Conservation (phyloP, 805 yeast species). For the Zygoascus tannicola region DNA sequence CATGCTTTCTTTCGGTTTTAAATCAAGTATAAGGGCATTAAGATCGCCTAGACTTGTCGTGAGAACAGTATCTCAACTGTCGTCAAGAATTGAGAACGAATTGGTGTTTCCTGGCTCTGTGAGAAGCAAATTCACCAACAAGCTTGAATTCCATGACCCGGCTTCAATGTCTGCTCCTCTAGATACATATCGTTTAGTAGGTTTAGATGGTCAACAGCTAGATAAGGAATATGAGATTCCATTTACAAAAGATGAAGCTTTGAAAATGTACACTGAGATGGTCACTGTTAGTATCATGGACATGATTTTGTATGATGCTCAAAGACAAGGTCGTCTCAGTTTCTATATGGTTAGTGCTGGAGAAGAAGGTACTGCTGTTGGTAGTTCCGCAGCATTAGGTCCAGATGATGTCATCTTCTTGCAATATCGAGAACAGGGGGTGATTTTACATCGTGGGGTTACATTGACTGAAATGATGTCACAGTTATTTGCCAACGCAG, state of each 20-base stretch:
- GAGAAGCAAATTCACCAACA: conserved; percentile 16
- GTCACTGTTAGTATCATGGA: conserved; percentile 26
- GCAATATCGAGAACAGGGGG: conserved; percentile 30
- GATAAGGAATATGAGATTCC: conserved; percentile 20
- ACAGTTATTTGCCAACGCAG: conserved; percentile 25
- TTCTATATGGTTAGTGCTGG: conserved; percentile 31
- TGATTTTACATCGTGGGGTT: conserved; percentile 25
- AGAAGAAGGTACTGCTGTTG: conserved; percentile 29
- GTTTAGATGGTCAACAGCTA: conserved; percentile 22
- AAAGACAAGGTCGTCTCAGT: conserved; percentile 28
- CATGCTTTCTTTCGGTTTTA: too few relatives aligned
- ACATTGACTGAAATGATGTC: conserved; percentile 26
- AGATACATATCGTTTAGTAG: conserved; percentile 24
- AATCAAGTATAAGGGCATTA: too few relatives aligned
- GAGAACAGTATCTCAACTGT: conserved; percentile 15
- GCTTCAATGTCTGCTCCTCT: conserved; percentile 10
- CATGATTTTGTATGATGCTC: conserved; percentile 29
- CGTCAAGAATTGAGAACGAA: conserved; percentile 16
- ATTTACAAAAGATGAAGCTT: conserved; percentile 17
- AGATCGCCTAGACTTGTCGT: too few relatives aligned
- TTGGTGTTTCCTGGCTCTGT: conserved; percentile 24
- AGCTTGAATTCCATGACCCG: conserved; percentile 16
- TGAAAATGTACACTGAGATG: conserved; percentile 27
- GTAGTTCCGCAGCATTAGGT: conserved; percentile 26
- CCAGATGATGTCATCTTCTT: conserved; percentile 24